A percentile compares a stretch with the other conserved stretches of the same genome.
These are phyloP conservation scores for Dipodascopsis tothii DNA, from an alignment of 805 yeast genomes.

Conservation along the genomic window DNA sequence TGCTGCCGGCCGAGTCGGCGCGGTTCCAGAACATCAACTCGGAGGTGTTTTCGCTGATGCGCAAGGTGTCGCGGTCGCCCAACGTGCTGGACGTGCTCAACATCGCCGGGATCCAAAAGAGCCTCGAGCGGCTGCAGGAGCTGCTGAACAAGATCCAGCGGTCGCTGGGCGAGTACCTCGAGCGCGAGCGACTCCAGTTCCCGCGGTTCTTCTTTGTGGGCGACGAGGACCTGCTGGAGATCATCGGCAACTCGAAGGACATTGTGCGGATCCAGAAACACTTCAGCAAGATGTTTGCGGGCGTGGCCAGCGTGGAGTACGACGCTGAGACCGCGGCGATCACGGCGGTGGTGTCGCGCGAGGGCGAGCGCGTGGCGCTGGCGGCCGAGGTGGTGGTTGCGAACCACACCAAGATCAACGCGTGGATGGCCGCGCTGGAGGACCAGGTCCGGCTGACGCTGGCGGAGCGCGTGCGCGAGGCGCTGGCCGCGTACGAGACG, in stretches of 20 bases:
- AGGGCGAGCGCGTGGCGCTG: conserved; percentile 53
- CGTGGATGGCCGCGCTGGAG: conserved; percentile 61
- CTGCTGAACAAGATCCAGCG: conserved; percentile 52
- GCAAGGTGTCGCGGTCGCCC: conserved; percentile 42
- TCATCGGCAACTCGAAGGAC: conserved; percentile 60
- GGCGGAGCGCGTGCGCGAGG: conserved; percentile 30
- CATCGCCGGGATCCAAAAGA: conserved; percentile 42
- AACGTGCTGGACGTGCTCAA: conserved; percentile 47
- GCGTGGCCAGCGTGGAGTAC: conserved; percentile 41
- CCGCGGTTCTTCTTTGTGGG: conserved; percentile 85
- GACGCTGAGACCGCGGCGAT: conserved; percentile 35
- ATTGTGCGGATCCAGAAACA: conserved; percentile 46
- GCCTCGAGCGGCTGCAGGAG: conserved; percentile 47
- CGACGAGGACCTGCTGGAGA: conserved; percentile 78
- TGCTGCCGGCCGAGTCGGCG: conserved; percentile 62
- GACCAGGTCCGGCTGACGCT: conserved; percentile 44
- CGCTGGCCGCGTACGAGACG: conserved; percentile 29
- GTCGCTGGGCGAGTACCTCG: conserved; percentile 70
- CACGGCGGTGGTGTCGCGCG: conserved; percentile 49
- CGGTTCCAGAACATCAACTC: conserved; percentile 56
- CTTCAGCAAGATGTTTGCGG: conserved; percentile 64
- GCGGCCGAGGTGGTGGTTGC: conserved; percentile 38
- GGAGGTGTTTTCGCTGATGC: conserved; percentile 51
- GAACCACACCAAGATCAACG: conserved; percentile 41
- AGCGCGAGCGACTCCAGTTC: conserved; percentile 64